Percentiles rank a stretch among this genome's conserved stretches.
Conservation (phyloP, 768 basidiomycete genomes). For the Pholiota microspora region DNA sequence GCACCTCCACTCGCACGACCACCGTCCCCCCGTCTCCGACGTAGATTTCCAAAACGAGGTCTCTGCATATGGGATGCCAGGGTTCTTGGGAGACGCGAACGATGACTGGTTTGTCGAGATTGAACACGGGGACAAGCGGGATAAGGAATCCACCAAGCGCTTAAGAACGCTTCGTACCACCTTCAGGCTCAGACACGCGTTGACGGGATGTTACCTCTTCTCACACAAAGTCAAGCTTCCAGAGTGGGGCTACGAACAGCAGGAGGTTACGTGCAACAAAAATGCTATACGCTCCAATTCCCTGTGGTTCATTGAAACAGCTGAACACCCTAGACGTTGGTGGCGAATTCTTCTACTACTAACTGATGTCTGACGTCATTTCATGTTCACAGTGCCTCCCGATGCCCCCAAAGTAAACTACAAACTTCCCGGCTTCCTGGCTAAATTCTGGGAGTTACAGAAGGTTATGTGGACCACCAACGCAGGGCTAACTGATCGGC, state of each 20-base stretch:
- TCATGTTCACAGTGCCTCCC: slow-evolving; percentile 50
- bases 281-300: slow-evolving; percentile 89
- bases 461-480: slow-evolving; percentile 97
- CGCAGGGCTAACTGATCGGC: slow-evolving; percentile 91
- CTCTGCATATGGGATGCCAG: slow-evolving; percentile 86
- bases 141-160: slow-evolving; percentile 65
- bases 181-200: slow-evolving; percentile 79
- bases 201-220: slow-evolving; percentile 96
- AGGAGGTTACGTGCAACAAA: slow-evolving; percentile 99
- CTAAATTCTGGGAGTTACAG: slow-evolving; percentile 91
- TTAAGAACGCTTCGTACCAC: slow-evolving; percentile 77
- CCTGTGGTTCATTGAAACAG: slow-evolving; percentile 92
- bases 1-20: slow-evolving; percentile 91
- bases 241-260: slow-evolving; percentile 97
- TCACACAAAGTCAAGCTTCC: slow-evolving; percentile 98
- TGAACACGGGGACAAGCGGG: slow-evolving; percentile 60
- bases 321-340: slow-evolving; percentile 70
- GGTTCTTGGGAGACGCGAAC: slow-evolving; percentile 85
- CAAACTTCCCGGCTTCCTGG: slow-evolving; percentile 80
- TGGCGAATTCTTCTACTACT: slow-evolving; percentile 14
- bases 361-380: not conserved
- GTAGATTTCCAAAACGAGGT: slow-evolving; percentile 99
- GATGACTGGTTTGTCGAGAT: slow-evolving; percentile 95
- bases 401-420: slow-evolving; percentile 88
- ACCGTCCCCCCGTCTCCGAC: slow-evolving; percentile 92